phyloP scores from a whole-genome alignment of 148 eudicot species.

The Euryodendron excelsum region DNA sequence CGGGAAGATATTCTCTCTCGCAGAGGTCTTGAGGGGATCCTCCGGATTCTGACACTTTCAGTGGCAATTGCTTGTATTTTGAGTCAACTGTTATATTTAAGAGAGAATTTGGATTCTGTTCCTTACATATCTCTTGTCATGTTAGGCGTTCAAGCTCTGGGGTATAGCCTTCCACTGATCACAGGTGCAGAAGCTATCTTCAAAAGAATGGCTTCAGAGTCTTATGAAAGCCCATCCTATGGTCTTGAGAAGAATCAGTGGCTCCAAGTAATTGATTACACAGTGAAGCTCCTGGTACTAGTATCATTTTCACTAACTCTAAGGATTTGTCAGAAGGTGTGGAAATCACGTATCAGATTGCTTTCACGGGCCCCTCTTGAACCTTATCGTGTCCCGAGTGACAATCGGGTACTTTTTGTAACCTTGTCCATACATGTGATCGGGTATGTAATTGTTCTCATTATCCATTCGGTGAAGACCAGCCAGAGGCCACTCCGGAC shows the following conservation, averaged over 20 bases:
- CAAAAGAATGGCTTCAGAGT: conserved; percentile 35
- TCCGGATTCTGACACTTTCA: conserved; percentile 65
- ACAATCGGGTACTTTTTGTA: conserved; percentile 48
- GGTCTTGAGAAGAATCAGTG: conserved; percentile 52
- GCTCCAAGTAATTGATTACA: conserved; percentile 56
- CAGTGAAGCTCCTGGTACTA: conserved; percentile 68
- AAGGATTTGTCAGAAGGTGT: conserved; percentile 74
- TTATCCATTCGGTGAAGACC: conserved; percentile 44
- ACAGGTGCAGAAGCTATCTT: conserved; percentile 62
- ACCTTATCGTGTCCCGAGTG: conserved; percentile 59
- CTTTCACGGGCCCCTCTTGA: conserved; percentile 43
- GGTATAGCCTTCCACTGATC: conserved; percentile 69
- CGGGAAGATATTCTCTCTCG: conserved; percentile 74
- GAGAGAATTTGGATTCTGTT: conserved; percentile 44
- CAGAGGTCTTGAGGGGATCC: conserved; percentile 68
- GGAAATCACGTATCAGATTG: conserved; percentile 60
- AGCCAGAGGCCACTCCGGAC: conserved; percentile 39
- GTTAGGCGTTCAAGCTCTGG: conserved; percentile 87
- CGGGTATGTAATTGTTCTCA: conserved; percentile 55
- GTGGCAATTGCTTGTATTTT: conserved; percentile 53
- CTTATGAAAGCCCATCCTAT: conserved; percentile 38
- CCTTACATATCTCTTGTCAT: conserved; percentile 79
- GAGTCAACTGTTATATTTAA: conserved; percentile 59
- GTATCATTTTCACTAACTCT: conserved; percentile 59
- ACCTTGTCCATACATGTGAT: conserved; percentile 53